Evolutionary conservation across 129 eudicot genomes (phyloP).

Genomic region (Rutidosis leptorrhynchoides): DNA sequence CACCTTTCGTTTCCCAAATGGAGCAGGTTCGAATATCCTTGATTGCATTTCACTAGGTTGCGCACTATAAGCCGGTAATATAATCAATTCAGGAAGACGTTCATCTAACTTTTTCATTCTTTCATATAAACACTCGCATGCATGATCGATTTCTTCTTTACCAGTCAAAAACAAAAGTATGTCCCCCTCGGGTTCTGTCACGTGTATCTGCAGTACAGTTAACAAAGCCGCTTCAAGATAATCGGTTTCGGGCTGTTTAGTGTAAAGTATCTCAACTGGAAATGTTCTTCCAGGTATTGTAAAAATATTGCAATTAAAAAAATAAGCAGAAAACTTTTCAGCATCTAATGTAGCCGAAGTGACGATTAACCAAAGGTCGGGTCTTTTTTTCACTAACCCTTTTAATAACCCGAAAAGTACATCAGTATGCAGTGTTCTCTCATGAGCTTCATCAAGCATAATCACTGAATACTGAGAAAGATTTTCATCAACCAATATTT

Average conservation of each 20-base stretch:
- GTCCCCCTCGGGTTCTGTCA: constrained; percentile 95
- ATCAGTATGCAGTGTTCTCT: constrained; percentile 87
- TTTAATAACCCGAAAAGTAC: constrained; percentile 82
- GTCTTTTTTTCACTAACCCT: constrained; percentile 60
- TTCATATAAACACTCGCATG: constrained; percentile 75
- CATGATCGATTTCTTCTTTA: constrained; percentile 91
- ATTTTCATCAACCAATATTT: constrained; percentile 63
- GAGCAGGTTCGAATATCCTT: constrained; percentile 86
- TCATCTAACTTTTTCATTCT: constrained; percentile 80
- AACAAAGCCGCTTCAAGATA: constrained; percentile 89
- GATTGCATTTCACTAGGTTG: constrained; percentile 95
- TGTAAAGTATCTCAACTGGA: constrained; percentile 82
- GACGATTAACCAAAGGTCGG: constrained; percentile 77
- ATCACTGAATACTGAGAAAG: constrained; percentile 74
- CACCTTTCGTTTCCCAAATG: constrained; percentile 87
- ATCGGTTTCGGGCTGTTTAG: constrained; percentile 86
- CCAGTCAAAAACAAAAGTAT: constrained; percentile 88
- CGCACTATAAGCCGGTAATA: constrained; percentile 84
- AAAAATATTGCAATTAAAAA: constrained; percentile 80
- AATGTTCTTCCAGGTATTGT: constrained; percentile 93
- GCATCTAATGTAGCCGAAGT: constrained; percentile 93
- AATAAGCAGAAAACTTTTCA: constrained; percentile 81
- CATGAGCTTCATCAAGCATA: constrained; percentile 96
- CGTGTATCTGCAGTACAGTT: constrained; percentile 86
- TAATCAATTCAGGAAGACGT: constrained; percentile 78